Percentiles rank a stretch among this genome's conserved stretches.
phyloP scores from a whole-genome alignment of 176 grass and related monocot genomes.

The Canna indica region DNA sequence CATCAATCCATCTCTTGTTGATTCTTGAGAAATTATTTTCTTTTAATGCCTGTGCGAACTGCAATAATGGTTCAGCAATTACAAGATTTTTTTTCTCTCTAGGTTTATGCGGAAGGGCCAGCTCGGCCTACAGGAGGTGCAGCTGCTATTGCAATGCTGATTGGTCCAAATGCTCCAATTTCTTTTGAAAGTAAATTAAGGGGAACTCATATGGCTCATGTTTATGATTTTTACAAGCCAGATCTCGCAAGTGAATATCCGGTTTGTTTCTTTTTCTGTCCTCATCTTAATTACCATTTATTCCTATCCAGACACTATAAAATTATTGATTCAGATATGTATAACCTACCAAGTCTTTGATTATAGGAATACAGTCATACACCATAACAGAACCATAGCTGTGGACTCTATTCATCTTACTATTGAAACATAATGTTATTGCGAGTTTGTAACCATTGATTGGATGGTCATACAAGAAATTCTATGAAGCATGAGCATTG shows the following conservation, averaged over 20 bases:
- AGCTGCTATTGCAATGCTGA: slow-evolving; percentile 89
- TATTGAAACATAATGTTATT: too few relatives aligned
- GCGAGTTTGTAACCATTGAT: too few relatives aligned
- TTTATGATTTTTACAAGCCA: slow-evolving; percentile 97
- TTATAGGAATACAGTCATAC: not conserved
- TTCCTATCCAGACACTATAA: not conserved
- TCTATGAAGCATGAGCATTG: too few relatives aligned
- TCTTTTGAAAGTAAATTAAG: slow-evolving; percentile 89
- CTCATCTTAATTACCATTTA: not conserved
- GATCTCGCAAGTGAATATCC: slow-evolving; percentile 97
- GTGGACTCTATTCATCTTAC: too few relatives aligned
- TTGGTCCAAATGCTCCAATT: slow-evolving; percentile 93
- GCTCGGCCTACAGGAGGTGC: slow-evolving; percentile 88
- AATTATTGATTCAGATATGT: not conserved
- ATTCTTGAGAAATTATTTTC: slow-evolving; percentile 3
- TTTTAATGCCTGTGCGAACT: not conserved
- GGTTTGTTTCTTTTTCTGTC: slow-evolving; percentile 35
- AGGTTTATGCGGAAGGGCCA: slow-evolving; percentile 95
- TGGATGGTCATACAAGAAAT: too few relatives aligned
- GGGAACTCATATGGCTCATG: slow-evolving; percentile 87
- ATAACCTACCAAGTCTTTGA: too few relatives aligned
- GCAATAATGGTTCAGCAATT: not conserved
- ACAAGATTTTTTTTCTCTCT: slow-evolving; percentile 17
- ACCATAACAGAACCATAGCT: too few relatives aligned
- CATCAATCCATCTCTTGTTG: not conserved